Base-by-base conservation (phyloP, 2,329 filamentous ascomycete species). In the Chalaropsis thielavioides region DNA sequence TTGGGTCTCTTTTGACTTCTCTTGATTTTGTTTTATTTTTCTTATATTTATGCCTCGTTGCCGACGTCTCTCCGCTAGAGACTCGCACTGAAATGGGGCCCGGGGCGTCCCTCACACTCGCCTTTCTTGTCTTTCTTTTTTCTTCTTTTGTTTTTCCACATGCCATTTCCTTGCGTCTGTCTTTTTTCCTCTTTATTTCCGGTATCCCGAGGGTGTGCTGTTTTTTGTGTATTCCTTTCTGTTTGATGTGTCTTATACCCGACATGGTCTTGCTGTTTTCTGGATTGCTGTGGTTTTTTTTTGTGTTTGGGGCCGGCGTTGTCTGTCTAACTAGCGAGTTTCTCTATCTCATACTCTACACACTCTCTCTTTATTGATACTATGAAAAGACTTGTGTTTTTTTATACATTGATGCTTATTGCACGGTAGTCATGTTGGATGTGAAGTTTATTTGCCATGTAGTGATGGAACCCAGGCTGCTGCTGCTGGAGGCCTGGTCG, bases 21-120 rank as follows among this genome's bases (percentile, higher is more conserved):
- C 22, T 40, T 43, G 3, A 35, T 63, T 7, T 61, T 66, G 46
- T 66, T 51, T 63, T 22, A 40, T 60, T 38, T 56, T 66, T 56
- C 10, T 43, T 49, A 60, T 59, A 2, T 60, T 27, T 61, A 13
- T 51, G 35, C 35, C 24, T 54, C 31, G 17, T 56, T 31, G n/a
- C 58, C 24, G 38, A 63, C 60, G 38, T 67, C 17, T 46, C 27
- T 38, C 22, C 51, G 24, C 13, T 35, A 13, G 27, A 58, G 27
- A 17, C 11, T 58, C 43, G n/a, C n/a, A n/a, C n/a, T 38, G 4
- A 38, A 6, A 15, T 46, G 43, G 43, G 43, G 19, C 43, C 17
- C 15, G 27, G 27, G 24, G 19, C 27, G 17, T 58, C 27, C 51
- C 51, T 35, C 6, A 31, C 51, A 35, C 51, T 58, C 51, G 31